These are phyloP conservation scores for Juglanconis juglandina DNA, from an alignment of 2,329 filamentous ascomycete genomes.

Conservation along the genomic window DNA sequence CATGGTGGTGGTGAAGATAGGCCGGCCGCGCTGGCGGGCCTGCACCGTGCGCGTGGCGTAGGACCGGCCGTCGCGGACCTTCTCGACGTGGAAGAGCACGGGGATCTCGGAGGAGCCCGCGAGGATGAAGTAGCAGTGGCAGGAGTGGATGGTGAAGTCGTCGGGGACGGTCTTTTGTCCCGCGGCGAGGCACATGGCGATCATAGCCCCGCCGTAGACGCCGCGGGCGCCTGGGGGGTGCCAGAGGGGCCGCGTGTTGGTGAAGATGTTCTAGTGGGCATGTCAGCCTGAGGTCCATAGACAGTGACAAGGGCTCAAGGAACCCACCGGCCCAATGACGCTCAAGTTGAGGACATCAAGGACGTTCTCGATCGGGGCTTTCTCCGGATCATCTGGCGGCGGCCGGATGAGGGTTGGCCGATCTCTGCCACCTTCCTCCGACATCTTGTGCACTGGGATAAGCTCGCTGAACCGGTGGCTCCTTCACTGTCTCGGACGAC, in stretches of 20 bases:
- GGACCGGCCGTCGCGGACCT: slow-evolving; percentile 82
- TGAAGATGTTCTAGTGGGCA: slow-evolving; percentile 65
- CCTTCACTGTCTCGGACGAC: not conserved
- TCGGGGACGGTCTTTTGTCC: slow-evolving; percentile 81
- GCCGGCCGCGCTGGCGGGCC: slow-evolving; percentile 79
- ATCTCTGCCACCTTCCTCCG: slow-evolving; percentile 15
- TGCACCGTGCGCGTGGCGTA: slow-evolving; percentile 96
- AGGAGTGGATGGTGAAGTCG: slow-evolving; percentile 84
- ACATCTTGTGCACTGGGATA: not conserved
- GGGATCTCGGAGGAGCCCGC: slow-evolving; percentile 82
- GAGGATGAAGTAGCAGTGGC: slow-evolving; percentile 98
- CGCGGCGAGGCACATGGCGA: slow-evolving; percentile 85
- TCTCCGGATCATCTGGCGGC: slow-evolving; percentile 67
- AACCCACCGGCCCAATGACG: slow-evolving; percentile 68
- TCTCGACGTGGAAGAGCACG: slow-evolving; percentile 91
- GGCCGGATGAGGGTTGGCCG: slow-evolving; percentile 66
- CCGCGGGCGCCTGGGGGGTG: slow-evolving; percentile 88
- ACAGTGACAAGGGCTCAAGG: not conserved
- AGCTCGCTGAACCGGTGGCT: not conserved
- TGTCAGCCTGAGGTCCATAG: not conserved
- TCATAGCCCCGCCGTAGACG: slow-evolving; percentile 89
- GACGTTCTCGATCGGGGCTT: slow-evolving; percentile 82
- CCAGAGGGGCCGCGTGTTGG: slow-evolving; percentile 88
- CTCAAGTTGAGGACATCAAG: slow-evolving; percentile 79
- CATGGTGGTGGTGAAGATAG: slow-evolving; percentile 94